A percentile compares a stretch with the other conserved stretches of the same genome.
These are phyloP conservation scores for Astragalus membranaceus DNA, from an alignment of 306 rosid genomes.

Conservation along the genomic window DNA sequence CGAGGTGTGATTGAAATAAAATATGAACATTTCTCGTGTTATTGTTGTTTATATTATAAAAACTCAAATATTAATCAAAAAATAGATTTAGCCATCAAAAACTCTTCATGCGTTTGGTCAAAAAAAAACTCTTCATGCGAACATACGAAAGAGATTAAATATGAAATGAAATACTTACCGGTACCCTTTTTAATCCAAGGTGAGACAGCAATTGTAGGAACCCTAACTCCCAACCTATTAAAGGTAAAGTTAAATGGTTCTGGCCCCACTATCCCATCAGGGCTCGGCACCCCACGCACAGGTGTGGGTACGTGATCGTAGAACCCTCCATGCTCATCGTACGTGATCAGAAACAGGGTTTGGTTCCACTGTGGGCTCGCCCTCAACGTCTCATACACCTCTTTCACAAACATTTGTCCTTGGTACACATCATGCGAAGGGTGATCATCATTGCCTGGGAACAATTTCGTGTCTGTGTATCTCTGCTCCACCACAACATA, in stretches of 20 bases:
- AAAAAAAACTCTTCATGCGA: too few species aligned
- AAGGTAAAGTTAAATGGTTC: constrained; percentile 60
- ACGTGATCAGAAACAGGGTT: constrained; percentile 62
- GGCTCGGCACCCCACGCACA: constrained; percentile 58
- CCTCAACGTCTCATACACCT: constrained; percentile 78
- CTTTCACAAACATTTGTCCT: constrained; percentile 83
- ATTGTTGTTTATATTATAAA: too few species aligned
- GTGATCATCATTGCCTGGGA: constrained; percentile 82
- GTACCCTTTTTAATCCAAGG: constrained; percentile 89
- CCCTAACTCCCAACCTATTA: constrained; percentile 76
- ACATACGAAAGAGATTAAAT: neutral
- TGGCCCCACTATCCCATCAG: constrained; percentile 72
- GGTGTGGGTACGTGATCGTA: constrained; percentile 83
- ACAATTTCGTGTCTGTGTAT: constrained; percentile 41
- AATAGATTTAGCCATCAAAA: too few species aligned
- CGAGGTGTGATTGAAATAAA: too few species aligned
- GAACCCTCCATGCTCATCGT: constrained; percentile 93
- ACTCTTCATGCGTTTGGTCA: too few species aligned
- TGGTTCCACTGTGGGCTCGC: constrained; percentile 86
- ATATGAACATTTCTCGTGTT: too few species aligned
- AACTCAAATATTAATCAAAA: too few species aligned
- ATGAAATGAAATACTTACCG: constrained; percentile 24
- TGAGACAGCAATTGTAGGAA: constrained; percentile 74
- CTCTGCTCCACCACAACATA: constrained; percentile 83
- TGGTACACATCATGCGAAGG: constrained; percentile 84